Conservation (phyloP, 257 asterid genomes). For the Nyctanthes arbortristis region DNA sequence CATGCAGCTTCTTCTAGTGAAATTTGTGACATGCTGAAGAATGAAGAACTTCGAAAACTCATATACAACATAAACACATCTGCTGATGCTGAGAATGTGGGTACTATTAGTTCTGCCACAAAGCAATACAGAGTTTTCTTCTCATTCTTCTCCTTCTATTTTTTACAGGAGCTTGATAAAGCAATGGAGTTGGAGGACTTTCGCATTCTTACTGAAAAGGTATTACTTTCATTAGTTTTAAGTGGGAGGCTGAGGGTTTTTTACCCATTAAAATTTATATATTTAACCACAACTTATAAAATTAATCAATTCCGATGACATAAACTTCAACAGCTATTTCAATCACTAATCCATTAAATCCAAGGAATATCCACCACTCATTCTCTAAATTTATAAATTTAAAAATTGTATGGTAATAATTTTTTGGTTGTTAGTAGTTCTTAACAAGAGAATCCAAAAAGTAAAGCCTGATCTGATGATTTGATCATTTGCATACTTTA, state of each 20-base stretch:
- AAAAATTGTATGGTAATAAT: too few species aligned
- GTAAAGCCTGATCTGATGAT: too few species aligned
- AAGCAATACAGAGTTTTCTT: slow-evolving; percentile 42
- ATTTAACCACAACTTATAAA: background rate
- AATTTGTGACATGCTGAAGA: too few species aligned
- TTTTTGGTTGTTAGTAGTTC: too few species aligned
- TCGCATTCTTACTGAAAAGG: slow-evolving; percentile 59
- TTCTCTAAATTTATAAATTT: too few species aligned
- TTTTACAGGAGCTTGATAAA: background rate
- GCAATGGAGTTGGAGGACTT: slow-evolving; percentile 51
- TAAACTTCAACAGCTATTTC: too few species aligned
- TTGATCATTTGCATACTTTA: too few species aligned
- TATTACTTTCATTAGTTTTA: slow-evolving; percentile 12
- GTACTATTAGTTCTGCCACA: too few species aligned
- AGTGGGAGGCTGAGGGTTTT: background rate
- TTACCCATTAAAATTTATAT: background rate
- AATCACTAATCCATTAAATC: too few species aligned
- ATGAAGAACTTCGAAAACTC: slow-evolving; percentile 58
- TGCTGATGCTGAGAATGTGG: slow-evolving; percentile 52
- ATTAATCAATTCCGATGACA: too few species aligned
- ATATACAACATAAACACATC: slow-evolving; percentile 48
- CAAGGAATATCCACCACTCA: too few species aligned
- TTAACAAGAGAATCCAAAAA: too few species aligned
- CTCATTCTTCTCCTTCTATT: background rate
- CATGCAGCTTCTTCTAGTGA: slow-evolving; percentile 61